Evolutionary conservation across 805 yeast species (phyloP), one percentile per base, ranked within the genome.

Genomic region (Metahyphopichia silvanorum): DNA sequence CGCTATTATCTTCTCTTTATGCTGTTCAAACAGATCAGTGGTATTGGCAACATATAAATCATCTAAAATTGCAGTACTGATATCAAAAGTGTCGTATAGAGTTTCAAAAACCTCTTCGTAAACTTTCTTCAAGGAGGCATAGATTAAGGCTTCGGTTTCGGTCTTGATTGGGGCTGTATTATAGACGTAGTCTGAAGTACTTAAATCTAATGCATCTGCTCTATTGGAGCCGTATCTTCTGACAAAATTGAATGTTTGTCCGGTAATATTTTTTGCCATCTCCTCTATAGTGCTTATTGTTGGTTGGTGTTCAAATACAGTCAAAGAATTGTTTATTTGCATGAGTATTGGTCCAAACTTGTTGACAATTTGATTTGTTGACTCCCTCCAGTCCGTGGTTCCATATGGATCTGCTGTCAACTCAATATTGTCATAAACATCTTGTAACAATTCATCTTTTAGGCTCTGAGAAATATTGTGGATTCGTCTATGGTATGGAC

Each of bases 271-370:
- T 15, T 53, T 42, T 6, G 57, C 51, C 4, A 44, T 47, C 6
- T 16, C 12, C 24, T 42, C 38, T 21, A 66, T 9, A 4, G 18
- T 53, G 4, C 69, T 58, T n/a, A n/a, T n/a, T n/a, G n/a, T n/a
- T n/a, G n/a, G n/a, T n/a, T n/a, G n/a, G n/a, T n/a, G n/a, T n/a
- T n/a, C n/a, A n/a, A n/a, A n/a, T n/a, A n/a, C n/a, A n/a, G n/a
- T 38, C 21, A 69, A 53, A 1, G 74, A 60, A 10, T 54, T 47
- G 34, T 76, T 71, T 33, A 78, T 38, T 5, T 52, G 45, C 25
- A 56, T 41, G 16, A 79, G 44, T 23, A 69, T 52, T 8, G 83
- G 82, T 1, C 76, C 58, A 49, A 79, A 79, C 45, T 77, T 77
- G 18, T 54, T 54, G 5, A 63, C 67, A n/a, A 78, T 68, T 21